A percentile compares a stretch with the other conserved stretches of the same genome.
These are phyloP conservation scores for Dysphania ambrosioides DNA, from an alignment of 148 eudicot genomes.

Conservation along the genomic window DNA sequence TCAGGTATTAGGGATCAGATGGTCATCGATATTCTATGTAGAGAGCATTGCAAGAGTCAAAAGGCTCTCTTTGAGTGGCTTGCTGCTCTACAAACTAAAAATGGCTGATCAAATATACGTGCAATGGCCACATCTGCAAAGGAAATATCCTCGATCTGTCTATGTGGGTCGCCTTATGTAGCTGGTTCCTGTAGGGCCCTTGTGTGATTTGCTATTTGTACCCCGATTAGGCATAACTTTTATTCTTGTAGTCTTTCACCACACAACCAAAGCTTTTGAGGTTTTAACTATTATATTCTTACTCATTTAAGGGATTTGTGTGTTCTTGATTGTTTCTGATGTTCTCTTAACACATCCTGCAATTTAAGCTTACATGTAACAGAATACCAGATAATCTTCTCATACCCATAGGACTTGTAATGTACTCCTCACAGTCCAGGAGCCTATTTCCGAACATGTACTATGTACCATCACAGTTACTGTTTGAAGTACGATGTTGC, in stretches of 20 bases:
- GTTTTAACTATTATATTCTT: background rate
- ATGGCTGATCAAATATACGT: slow-evolving; percentile 83
- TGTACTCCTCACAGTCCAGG: too few relatives aligned
- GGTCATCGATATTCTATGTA: slow-evolving; percentile 81
- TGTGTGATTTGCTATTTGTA: background rate
- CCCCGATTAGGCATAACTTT: background rate
- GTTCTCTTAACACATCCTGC: background rate
- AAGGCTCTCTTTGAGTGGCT: slow-evolving; percentile 75
- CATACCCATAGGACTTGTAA: background rate
- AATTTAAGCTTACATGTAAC: background rate
- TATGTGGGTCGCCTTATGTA: slow-evolving; percentile 89
- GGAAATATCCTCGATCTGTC: slow-evolving; percentile 62
- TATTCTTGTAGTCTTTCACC: background rate
- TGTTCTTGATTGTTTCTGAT: background rate
- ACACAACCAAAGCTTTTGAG: background rate
- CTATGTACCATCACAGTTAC: too few relatives aligned
- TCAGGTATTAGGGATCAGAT: slow-evolving; percentile 72
- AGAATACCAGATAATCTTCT: background rate
- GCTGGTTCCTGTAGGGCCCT: slow-evolving; percentile 4
- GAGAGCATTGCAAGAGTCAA: slow-evolving; percentile 93
- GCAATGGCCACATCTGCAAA: slow-evolving; percentile 92
- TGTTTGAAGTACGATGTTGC: too few relatives aligned
- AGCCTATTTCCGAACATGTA: too few relatives aligned
- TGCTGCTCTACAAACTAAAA: slow-evolving; percentile 70
- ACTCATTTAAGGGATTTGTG: background rate